Evolutionary conservation across 1,139 yeast genomes (phyloP).

Genomic region (Starmera stellimalicola): DNA sequence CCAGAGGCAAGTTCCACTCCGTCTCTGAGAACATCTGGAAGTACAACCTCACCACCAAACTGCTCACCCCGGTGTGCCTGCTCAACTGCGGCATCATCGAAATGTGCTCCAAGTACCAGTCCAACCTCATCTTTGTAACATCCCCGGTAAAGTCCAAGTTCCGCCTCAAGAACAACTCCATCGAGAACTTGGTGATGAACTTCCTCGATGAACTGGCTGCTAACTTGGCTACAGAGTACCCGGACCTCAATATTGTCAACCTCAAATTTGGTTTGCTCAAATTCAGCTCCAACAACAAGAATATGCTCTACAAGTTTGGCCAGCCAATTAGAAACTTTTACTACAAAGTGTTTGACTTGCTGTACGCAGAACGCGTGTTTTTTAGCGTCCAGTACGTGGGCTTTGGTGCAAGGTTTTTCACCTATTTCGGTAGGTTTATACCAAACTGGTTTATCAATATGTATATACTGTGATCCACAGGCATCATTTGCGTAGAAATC

Average conservation of each 20-base stretch:
- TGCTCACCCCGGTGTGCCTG: slow-evolving; percentile 39
- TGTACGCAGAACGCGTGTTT: too few relatives aligned
- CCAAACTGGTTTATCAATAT: slow-evolving; percentile 16
- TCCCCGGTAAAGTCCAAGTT: slow-evolving; percentile 36
- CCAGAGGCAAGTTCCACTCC: slow-evolving; percentile 60
- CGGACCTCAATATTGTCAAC: slow-evolving; percentile 27
- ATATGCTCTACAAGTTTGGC: slow-evolving; percentile 28
- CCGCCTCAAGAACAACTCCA: slow-evolving; percentile 39
- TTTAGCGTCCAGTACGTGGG: too few relatives aligned
- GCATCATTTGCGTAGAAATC: too few relatives aligned
- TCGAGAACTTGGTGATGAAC: slow-evolving; percentile 35
- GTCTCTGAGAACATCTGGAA: slow-evolving; percentile 46
- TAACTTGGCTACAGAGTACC: slow-evolving; percentile 30
- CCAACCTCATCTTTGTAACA: slow-evolving; percentile 35
- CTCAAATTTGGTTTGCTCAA: slow-evolving; percentile 39
- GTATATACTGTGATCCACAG: too few relatives aligned
- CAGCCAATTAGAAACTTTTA: slow-evolving; percentile 38
- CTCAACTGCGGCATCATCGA: slow-evolving; percentile 49
- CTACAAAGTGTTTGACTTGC: slow-evolving; percentile 45
- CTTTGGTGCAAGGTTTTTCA: slow-evolving; percentile 39
- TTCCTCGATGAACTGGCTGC: slow-evolving; percentile 27
- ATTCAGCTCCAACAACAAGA: slow-evolving; percentile 24
- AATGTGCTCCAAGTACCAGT: slow-evolving; percentile 38
- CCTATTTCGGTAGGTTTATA: slow-evolving; percentile 18
- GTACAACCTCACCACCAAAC: slow-evolving; percentile 35